phyloP scores from a whole-genome alignment of 768 basidiomycete species.

The Psilocybe tampanensis region DNA sequence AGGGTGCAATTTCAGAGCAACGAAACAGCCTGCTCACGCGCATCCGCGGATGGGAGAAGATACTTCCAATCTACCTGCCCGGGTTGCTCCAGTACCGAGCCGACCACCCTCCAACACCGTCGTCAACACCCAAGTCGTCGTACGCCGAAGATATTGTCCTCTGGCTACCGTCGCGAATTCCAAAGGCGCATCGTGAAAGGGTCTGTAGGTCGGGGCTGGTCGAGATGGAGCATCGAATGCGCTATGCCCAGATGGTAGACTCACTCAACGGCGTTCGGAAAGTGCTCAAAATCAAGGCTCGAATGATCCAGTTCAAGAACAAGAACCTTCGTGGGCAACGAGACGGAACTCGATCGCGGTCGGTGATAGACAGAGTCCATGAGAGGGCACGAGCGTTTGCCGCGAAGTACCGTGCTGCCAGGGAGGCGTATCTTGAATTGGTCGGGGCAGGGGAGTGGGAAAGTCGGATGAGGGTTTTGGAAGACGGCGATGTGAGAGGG shows the following conservation, averaged over 20 bases:
- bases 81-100: slow-evolving; percentile 12
- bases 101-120: not conserved
- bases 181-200: not conserved
- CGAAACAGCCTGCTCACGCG: slow-evolving; percentile 7
- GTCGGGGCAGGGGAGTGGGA: slow-evolving; percentile 11
- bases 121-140: not conserved
- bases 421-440: slow-evolving; percentile 6
- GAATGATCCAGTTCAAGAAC: slow-evolving; percentile 15
- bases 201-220: not conserved
- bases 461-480: not conserved
- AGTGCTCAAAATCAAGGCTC: slow-evolving; percentile 12
- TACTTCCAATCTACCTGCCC: slow-evolving; percentile 14
- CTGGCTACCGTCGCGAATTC: slow-evolving; percentile 13
- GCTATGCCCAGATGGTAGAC: slow-evolving; percentile 8
- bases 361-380: slow-evolving; percentile 10
- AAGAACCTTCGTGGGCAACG: slow-evolving; percentile 15
- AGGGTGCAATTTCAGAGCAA: slow-evolving; percentile 8
- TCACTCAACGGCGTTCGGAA: slow-evolving; percentile 5
- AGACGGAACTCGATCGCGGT: slow-evolving; percentile 7
- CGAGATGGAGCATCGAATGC: not conserved
- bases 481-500: slow-evolving; percentile 11
- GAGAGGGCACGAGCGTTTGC: slow-evolving; percentile 4
- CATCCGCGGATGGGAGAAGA: slow-evolving; percentile 11
- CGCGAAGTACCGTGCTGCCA: slow-evolving; percentile 6
- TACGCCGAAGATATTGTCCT: slow-evolving; percentile 9